Evolutionary conservation across 169 alveolate genomes (phyloP).

Genomic region (Plasmodium ovale): DNA sequence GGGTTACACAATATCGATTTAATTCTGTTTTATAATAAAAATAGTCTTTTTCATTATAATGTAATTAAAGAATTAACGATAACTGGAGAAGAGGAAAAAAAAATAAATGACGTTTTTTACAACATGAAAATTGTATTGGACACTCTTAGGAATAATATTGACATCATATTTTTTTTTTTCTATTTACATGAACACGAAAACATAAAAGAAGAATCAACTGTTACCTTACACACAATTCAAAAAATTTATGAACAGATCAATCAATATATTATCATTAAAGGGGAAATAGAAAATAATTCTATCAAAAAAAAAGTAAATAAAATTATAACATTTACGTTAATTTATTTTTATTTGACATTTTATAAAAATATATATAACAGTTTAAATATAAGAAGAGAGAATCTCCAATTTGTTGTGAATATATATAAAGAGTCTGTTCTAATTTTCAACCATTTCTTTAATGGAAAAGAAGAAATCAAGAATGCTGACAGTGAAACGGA

Average conservation of each 20-base stretch:
- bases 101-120: conserved; percentile 6
- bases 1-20: conserved; percentile 75
- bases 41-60: conserved; percentile 43
- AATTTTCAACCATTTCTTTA: conserved; percentile 2
- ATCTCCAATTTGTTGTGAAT: conserved; percentile 6
- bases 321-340: conserved; percentile 7
- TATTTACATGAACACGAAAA: conserved; percentile 35
- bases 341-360: conserved; percentile 57
- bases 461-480: neutral
- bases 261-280: conserved; percentile 16
- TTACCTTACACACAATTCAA: conserved; percentile 23
- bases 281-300: neutral
- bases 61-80: neutral
- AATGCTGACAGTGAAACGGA: neutral
- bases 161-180: conserved; percentile 51
- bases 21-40: conserved; percentile 56
- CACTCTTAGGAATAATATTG: conserved; percentile 36
- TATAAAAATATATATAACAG: conserved; percentile 26
- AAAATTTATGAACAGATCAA: conserved; percentile 35
- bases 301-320: conserved; percentile 13
- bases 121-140: conserved; percentile 19
- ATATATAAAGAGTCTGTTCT: conserved; percentile 23
- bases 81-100: conserved; percentile 15
- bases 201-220: neutral
- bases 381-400: neutral